phyloP scores from a whole-genome alignment of 495 filamentous ascomycete species.

The Penicillium angulare region DNA sequence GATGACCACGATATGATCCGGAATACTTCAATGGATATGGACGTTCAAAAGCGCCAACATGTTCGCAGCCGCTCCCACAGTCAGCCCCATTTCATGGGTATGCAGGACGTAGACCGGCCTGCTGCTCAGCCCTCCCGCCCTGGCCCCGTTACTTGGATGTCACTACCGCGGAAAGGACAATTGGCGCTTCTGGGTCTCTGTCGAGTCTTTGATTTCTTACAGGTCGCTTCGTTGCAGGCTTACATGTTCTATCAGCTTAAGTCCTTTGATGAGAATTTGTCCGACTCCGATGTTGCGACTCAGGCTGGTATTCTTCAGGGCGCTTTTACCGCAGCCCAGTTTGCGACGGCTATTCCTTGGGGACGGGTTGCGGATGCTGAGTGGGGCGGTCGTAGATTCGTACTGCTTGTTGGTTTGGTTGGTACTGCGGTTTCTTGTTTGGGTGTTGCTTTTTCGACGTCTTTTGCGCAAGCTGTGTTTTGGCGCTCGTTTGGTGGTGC shows the following conservation, averaged over 20 bases:
- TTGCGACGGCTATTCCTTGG: conserved; percentile 83
- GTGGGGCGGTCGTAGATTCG: conserved; percentile 69
- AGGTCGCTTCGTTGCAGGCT: conserved; percentile 51
- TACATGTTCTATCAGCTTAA: conserved; percentile 81
- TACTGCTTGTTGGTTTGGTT: conserved; percentile 70
- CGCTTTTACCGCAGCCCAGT: conserved; percentile 79
- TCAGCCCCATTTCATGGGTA: conserved; percentile 23
- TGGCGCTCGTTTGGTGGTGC: conserved; percentile 74
- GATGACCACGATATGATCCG: conserved; percentile 26
- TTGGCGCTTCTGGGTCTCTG: conserved; percentile 70
- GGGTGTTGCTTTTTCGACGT: conserved; percentile 77
- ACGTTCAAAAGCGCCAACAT: conserved; percentile 24
- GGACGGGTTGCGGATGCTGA: conserved; percentile 71
- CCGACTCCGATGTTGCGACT: conserved; percentile 66
- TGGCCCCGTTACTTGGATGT: conserved; percentile 59
- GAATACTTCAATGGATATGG: conserved; percentile 38
- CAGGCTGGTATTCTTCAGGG: conserved; percentile 79
- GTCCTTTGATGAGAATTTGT: conserved; percentile 63
- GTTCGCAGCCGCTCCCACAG: conserved; percentile 38
- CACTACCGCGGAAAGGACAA: conserved; percentile 73
- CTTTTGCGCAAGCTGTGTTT: conserved; percentile 68
- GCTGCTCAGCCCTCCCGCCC: conserved; percentile 22
- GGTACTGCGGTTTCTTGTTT: conserved; percentile 70
- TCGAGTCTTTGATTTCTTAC: conserved; percentile 58
- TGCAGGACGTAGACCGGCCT: conserved; percentile 18